These are phyloP conservation scores for Fusarium dlaminii DNA, from an alignment of 2,329 filamentous ascomycete species.

Conservation along the genomic window DNA sequence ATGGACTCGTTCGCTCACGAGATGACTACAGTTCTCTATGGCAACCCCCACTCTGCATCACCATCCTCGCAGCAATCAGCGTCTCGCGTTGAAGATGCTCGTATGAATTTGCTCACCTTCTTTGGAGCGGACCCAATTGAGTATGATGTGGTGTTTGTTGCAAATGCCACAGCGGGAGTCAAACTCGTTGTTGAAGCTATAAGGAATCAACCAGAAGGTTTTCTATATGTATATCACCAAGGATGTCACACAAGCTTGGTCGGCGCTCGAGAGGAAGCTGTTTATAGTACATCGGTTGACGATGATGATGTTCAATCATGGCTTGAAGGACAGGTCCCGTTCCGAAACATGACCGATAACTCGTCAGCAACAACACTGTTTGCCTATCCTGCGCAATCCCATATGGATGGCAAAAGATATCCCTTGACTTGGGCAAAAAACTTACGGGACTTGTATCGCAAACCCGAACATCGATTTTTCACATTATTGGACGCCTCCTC, in stretches of 20 bases:
- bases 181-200: conserved; percentile 87
- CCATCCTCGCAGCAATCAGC: conserved; percentile 81
- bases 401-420: conserved; percentile 84
- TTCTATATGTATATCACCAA: conserved; percentile 83
- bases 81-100: conserved; percentile 77
- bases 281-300: conserved; percentile 70
- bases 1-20: conserved; percentile 83
- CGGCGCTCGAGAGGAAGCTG: conserved; percentile 79
- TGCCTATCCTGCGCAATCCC: conserved; percentile 90
- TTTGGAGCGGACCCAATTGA: conserved; percentile 83
- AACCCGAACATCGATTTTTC: conserved; percentile 55
- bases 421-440: conserved; percentile 74
- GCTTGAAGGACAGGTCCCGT: conserved; percentile 57
- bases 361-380: conserved; percentile 60
- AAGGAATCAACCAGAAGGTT: conserved; percentile 73
- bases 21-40: conserved; percentile 81
- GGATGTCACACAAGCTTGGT: conserved; percentile 89
- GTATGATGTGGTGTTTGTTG: conserved; percentile 90
- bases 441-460: conserved; percentile 50
- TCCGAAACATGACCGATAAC: conserved; percentile 37
- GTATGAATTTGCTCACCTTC: conserved; percentile 75
- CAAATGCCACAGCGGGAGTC: conserved; percentile 90
- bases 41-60: conserved; percentile 92
- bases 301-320: conserved; percentile 72
- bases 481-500: conserved; percentile 88